Conservation (phyloP, 495 filamentous ascomycete species). For the Penicillium paxilli region DNA sequence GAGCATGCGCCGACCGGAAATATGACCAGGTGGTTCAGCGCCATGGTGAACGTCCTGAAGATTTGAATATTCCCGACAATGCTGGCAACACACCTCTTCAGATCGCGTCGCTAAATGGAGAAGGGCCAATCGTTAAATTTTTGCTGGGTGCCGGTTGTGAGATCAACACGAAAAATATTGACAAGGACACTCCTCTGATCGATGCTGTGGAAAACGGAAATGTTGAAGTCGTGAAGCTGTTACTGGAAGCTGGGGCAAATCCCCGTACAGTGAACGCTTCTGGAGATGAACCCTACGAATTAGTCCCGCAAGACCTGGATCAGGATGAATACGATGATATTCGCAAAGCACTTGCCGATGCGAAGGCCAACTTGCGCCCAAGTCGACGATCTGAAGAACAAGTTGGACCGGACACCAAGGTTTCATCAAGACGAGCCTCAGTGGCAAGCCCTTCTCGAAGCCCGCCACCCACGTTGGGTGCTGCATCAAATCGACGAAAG, state of each 20-base stretch:
- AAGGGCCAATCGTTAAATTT: slow-evolving; percentile 68
- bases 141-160: slow-evolving; percentile 80
- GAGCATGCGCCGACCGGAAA: slow-evolving; percentile 77
- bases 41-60: slow-evolving; percentile 74
- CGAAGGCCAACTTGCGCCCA: slow-evolving; percentile 45
- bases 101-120: slow-evolving; percentile 82
- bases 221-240: slow-evolving; percentile 80
- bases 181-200: slow-evolving; percentile 90
- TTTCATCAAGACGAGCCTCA: slow-evolving; percentile 60
- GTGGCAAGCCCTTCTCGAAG: slow-evolving; percentile 55
- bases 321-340: slow-evolving; percentile 66
- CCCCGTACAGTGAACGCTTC: slow-evolving; percentile 83
- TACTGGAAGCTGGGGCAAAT: slow-evolving; percentile 84
- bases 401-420: slow-evolving; percentile 50
- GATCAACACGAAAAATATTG: slow-evolving; percentile 74
- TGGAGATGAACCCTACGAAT: slow-evolving; percentile 83
- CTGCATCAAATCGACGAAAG: slow-evolving; percentile 45
- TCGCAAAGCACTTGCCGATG: slow-evolving; percentile 46
- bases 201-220: slow-evolving; percentile 96
- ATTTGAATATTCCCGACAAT: slow-evolving; percentile 87
- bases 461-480: slow-evolving; percentile 43
- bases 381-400: slow-evolving; percentile 66
- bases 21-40: slow-evolving; percentile 67
- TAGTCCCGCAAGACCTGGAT: slow-evolving; percentile 71
- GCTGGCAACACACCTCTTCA: slow-evolving; percentile 93